Evolutionary conservation across 108 stramenopile species (phyloP).

Genomic region (Bacterosira constricta): DNA sequence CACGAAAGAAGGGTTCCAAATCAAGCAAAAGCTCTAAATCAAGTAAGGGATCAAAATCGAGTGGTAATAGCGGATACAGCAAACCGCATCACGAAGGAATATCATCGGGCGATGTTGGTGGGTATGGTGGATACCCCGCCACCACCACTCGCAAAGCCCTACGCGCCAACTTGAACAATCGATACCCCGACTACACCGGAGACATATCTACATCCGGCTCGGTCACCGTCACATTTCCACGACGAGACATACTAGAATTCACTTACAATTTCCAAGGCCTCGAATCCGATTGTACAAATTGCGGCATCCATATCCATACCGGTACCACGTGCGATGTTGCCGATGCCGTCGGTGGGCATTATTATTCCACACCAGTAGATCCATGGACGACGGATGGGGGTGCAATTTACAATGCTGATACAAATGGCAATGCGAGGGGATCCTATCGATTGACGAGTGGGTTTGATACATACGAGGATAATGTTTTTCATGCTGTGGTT

Average conservation of each 20-base stretch:
- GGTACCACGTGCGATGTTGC: slow-evolving; percentile 35
- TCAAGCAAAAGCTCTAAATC: no score
- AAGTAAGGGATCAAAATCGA: no score
- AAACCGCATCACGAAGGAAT: no score
- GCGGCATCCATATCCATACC: slow-evolving; percentile 42
- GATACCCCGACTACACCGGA: not conserved
- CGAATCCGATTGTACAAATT: slow-evolving; percentile 22
- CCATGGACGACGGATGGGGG: slow-evolving; percentile 7
- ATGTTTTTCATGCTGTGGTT: slow-evolving; percentile 34
- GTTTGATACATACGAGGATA: slow-evolving; percentile 8
- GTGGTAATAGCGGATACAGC: no score
- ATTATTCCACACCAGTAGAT: slow-evolving; percentile 11
- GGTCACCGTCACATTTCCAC: not conserved
- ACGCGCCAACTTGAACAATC: not conserved
- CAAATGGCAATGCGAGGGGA: slow-evolving; percentile 8
- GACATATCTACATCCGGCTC: not conserved
- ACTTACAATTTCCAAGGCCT: not conserved
- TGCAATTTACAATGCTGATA: slow-evolving; percentile 12
- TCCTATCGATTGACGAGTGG: slow-evolving; percentile 7
- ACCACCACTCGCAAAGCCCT: no score
- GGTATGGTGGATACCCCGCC: no score
- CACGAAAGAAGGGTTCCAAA: no score
- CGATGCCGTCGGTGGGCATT: slow-evolving; percentile 36
- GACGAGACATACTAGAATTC: not conserved
- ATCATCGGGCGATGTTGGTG: no score